Evolutionary conservation across 805 yeast species (phyloP).

Genomic region (Wickerhamomyces chambardii): DNA sequence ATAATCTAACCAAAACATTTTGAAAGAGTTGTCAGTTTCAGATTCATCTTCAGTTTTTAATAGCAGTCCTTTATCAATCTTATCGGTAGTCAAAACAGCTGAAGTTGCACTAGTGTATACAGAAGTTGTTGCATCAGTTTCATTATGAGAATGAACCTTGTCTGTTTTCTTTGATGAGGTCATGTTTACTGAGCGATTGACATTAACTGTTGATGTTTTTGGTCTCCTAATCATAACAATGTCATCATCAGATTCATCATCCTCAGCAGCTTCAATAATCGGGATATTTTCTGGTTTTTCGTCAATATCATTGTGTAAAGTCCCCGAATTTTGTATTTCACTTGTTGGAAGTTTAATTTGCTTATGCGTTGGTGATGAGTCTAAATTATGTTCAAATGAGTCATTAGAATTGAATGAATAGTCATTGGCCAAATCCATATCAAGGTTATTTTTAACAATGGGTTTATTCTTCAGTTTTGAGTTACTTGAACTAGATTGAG

Average conservation of each 20-base stretch:
- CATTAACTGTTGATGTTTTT: slow-evolving; percentile 31
- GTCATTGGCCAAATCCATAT: slow-evolving; percentile 22
- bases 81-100: slow-evolving; percentile 5
- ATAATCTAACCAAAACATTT: slow-evolving; percentile 88
- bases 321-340: no score
- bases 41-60: slow-evolving; percentile 12
- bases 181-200: slow-evolving; percentile 32
- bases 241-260: slow-evolving; percentile 45
- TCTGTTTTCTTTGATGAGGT: slow-evolving; percentile 17
- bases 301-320: slow-evolving; percentile 9
- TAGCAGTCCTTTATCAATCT: slow-evolving; percentile 11
- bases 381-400: slow-evolving; percentile 18
- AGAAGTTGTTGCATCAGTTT: slow-evolving; percentile 2
- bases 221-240: slow-evolving; percentile 46
- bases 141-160: background rate
- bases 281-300: slow-evolving; percentile 1
- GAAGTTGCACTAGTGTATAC: background rate
- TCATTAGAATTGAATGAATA: slow-evolving; percentile 15
- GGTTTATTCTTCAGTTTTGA: no score
- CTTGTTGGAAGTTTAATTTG: no score
- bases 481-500: slow-evolving; percentile 8
- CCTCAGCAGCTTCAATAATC: slow-evolving; percentile 6
- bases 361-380: slow-evolving; percentile 34
- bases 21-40: slow-evolving; percentile 36
- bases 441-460: no score